Conservation (phyloP, 2,329 filamentous ascomycete species). For the Fusarium agapanthi region DNA sequence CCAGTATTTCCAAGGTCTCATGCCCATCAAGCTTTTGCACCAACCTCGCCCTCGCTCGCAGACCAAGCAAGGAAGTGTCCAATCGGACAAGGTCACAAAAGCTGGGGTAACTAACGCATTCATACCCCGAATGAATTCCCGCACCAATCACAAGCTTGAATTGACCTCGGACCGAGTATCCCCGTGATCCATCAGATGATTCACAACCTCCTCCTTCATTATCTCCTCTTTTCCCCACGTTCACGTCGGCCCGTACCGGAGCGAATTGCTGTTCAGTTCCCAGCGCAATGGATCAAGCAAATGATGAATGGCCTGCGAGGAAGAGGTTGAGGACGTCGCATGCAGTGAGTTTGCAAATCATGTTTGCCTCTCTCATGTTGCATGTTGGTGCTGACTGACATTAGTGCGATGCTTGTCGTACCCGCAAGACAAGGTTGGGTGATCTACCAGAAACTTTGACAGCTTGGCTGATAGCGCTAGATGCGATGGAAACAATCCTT, state of each 20-base stretch:
- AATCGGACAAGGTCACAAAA: neutral
- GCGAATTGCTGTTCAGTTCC: slow-evolving; percentile 30
- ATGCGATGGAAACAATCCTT: slow-evolving; percentile 59
- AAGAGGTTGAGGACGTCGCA: slow-evolving; percentile 55
- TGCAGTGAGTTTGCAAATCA: slow-evolving; percentile 45
- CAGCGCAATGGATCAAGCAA: slow-evolving; percentile 40
- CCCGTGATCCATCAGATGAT: slow-evolving; percentile 19
- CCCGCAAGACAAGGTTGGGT: slow-evolving; percentile 57
- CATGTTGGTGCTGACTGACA: neutral
- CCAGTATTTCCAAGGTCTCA: slow-evolving; percentile 6
- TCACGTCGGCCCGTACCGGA: slow-evolving; percentile 46
- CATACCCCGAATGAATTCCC: slow-evolving; percentile 1
- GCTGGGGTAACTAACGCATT: slow-evolving; percentile 8
- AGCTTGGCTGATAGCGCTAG: slow-evolving; percentile 41
- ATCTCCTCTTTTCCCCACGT: slow-evolving; percentile 31
- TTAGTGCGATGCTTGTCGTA: slow-evolving; percentile 58
- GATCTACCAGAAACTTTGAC: neutral
- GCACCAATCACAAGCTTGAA: slow-evolving; percentile 21
- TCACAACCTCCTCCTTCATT: slow-evolving; percentile 15
- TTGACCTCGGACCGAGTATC: slow-evolving; percentile 22
- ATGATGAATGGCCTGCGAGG: slow-evolving; percentile 46
- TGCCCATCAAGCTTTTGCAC: slow-evolving; percentile 26
- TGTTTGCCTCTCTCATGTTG: neutral
- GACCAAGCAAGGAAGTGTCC: slow-evolving; percentile 1
- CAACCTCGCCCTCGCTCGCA: neutral